These are phyloP conservation scores for Epichloe amarillans DNA, from an alignment of 2,329 filamentous ascomycete species.

Conservation along the genomic window DNA sequence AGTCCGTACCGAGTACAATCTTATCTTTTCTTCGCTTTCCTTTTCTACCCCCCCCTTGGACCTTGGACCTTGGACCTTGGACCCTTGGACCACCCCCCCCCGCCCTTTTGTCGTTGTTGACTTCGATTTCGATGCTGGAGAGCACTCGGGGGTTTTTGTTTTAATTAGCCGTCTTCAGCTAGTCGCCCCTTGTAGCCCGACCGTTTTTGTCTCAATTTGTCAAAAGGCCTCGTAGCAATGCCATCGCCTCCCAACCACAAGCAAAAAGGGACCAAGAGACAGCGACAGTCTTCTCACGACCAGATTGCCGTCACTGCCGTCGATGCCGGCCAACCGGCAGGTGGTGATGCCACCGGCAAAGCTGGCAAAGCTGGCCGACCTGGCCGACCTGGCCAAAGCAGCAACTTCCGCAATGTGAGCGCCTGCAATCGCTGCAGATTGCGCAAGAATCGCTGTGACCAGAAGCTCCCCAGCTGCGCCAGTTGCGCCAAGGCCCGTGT, in stretches of 20 bases:
- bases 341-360: no score
- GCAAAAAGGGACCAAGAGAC: constrained; percentile 37
- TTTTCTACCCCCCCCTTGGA: no score
- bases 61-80: no score
- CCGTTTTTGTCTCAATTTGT: neutral
- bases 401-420: constrained; percentile 73
- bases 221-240: constrained; percentile 14
- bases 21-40: no score
- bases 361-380: constrained; percentile 4
- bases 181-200: neutral
- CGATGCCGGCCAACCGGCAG: no score
- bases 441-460: constrained; percentile 91
- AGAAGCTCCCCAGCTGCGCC: constrained; percentile 78
- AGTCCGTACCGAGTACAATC: no score
- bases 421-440: constrained; percentile 87
- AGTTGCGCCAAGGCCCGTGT: constrained; percentile 89
- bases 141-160: no score
- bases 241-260: constrained; percentile 31
- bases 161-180: neutral
- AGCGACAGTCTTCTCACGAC: constrained; percentile 38
- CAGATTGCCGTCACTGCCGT: constrained; percentile 11
- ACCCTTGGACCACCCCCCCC: no score
- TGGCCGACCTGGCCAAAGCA: constrained; percentile 36
- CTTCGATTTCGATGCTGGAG: no score
- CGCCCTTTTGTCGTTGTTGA: no score